A percentile compares a stretch with the other conserved stretches of the same genome.
Evolutionary conservation across 129 eudicot species (phyloP).

Genomic region (carrot (Daucus carota)): DNA sequence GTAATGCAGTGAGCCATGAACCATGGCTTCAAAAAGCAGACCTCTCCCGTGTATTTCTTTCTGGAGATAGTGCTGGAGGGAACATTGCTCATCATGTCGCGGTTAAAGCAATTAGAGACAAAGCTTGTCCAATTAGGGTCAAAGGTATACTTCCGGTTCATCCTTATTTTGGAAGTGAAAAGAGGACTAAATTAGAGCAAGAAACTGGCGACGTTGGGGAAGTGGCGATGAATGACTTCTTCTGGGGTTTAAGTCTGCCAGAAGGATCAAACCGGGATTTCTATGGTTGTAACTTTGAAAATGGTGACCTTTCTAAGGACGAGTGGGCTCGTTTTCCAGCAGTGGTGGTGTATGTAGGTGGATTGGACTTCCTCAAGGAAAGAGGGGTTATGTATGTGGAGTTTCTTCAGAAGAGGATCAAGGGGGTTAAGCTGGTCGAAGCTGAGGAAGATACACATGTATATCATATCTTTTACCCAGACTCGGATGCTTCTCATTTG

Average conservation of each 20-base stretch:
- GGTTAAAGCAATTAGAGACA: conserved; percentile 21
- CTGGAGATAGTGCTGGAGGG: conserved; percentile 91
- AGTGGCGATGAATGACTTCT: conserved; percentile 66
- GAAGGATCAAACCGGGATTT: conserved; percentile 66
- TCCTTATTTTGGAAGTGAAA: conserved; percentile 80
- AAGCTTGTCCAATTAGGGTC: conserved; percentile 20
- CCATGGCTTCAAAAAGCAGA: conserved; percentile 54
- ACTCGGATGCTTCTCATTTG: conserved; percentile 43
- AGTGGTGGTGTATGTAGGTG: conserved; percentile 64
- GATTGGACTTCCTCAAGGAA: conserved; percentile 68
- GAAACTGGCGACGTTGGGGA: conserved; percentile 26
- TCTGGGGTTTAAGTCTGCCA: conserved; percentile 65
- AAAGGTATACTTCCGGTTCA: conserved; percentile 57
- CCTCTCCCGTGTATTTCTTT: conserved; percentile 58
- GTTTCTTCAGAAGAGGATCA: conserved; percentile 55
- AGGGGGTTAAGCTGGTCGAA: conserved; percentile 46
- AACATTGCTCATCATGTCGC: conserved; percentile 79
- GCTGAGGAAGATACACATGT: conserved; percentile 56
- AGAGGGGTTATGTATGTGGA: conserved; percentile 66
- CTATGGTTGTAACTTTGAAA: conserved; percentile 53
- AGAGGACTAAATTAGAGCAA: conserved; percentile 42
- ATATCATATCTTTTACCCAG: conserved; percentile 57
- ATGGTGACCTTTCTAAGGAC: conserved; percentile 13
- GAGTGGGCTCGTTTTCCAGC: conserved; percentile 67
- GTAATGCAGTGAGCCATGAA: conserved; percentile 18